Percentiles rank a stretch among this genome's conserved stretches.
These are phyloP conservation scores for Saposhnikovia divaricata DNA, from an alignment of 129 eudicot species.

Conservation along the genomic window DNA sequence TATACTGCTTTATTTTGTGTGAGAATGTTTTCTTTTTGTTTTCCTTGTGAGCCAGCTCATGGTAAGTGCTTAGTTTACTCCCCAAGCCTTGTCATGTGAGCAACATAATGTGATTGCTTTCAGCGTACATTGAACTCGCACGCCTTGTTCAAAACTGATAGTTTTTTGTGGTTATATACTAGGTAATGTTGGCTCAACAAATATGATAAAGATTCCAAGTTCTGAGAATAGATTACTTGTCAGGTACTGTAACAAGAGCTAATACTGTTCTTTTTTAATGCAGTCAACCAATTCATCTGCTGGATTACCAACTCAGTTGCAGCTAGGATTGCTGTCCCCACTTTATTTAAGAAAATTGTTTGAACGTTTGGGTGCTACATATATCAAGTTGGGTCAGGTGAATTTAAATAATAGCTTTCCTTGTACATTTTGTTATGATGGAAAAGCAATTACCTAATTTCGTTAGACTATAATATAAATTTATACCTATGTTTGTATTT, in stretches of 20 bases:
- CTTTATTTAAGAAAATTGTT: slow-evolving; percentile 76
- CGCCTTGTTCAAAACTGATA: background rate
- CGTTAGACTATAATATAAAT: background rate
- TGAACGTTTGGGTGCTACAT: slow-evolving; percentile 96
- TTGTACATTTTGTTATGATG: background rate
- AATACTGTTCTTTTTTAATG: slow-evolving; percentile 15
- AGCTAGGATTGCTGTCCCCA: slow-evolving; percentile 91
- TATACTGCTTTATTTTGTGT: background rate
- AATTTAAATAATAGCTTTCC: slow-evolving; percentile 20
- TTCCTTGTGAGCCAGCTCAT: background rate
- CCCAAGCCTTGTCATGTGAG: background rate
- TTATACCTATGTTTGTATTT: background rate
- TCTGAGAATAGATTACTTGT: background rate
- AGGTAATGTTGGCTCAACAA: background rate
- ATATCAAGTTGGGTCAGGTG: slow-evolving; percentile 96
- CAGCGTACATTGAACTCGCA: background rate
- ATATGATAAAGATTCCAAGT: background rate
- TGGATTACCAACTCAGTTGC: slow-evolving; percentile 59
- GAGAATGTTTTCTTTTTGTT: background rate
- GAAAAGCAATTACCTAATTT: background rate
- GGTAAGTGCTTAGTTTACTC: background rate
- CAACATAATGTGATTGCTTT: background rate
- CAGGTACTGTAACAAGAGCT: background rate
- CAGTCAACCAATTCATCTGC: slow-evolving; percentile 58
- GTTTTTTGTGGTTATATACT: background rate